Base-by-base conservation (phyloP, 2,329 filamentous ascomycete species). In the Biscogniauxia sp. region DNA sequence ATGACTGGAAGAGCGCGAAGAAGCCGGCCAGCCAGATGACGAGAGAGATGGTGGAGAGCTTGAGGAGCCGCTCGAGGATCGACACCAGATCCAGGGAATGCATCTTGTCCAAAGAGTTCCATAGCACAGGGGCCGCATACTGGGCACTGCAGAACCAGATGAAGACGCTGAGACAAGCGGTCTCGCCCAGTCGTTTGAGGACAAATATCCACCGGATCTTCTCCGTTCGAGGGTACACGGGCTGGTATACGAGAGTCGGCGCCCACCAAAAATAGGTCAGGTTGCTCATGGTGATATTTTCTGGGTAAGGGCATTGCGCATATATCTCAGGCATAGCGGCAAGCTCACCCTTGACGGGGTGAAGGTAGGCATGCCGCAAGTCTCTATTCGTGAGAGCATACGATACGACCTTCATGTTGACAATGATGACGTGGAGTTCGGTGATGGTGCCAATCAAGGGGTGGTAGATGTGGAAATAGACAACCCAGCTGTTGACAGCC, bases 11-110 rank as follows among this genome's bases (percentile, higher is more conserved):
- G 15, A 98, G 78, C 2, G 94, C 95, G 71, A 97, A 98, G 82
- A 99, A 99, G 5, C 95, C 94, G 1, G 93, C 93, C 0, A 99
- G 88, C 95, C 95, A 99, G 74, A 97, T 96, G 64, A 97, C 89
- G 28, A 98, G 84, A 19, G 91, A 96, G 64, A 99, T 97, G 19
- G 95, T 98, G 8, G 91, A 96, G 20, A 99, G 84, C 77, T 99
- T 99, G 82, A 99, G 88, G 23, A 97, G 81, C 17, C 95, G 87
- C 77, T 99, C 95, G 28, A 93, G 75, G 56, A 98, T 96, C 49
- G 91, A 90, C 13, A 89, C 80, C 52, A 96, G 74, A 70, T 97
- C 89, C 20, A 98, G 82, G 4, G 87, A 87, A 9, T 89, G 87
- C 66, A 99, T 92, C 74, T 93, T 95, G 69, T 92, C 88, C 6